Evolutionary conservation across 2,329 filamentous ascomycete genomes (phyloP), one percentile per base, ranked within the genome.

Genomic region (Grosmannia penicillata): DNA sequence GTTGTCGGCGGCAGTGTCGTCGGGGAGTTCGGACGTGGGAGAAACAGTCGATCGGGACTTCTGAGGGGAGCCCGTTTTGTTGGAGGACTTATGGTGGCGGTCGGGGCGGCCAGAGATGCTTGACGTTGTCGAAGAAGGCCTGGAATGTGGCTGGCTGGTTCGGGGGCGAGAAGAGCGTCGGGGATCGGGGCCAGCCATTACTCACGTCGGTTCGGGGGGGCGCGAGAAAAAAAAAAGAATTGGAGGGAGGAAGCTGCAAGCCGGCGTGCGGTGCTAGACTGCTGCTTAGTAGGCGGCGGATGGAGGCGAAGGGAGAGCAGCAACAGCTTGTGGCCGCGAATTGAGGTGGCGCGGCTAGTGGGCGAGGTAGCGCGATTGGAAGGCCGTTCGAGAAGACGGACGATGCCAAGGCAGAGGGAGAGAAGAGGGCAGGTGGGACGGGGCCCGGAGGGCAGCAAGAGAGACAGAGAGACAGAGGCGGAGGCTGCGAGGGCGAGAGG

Each of bases 161-260:
- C 84, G 82, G 66, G 85, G 85, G 71, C 89, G 79, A 60, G 87
- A 91, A 54, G 87, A 94, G 58, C 89, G 83, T 63, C 89, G 81
- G 57, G 82, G 83, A 56, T 81, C 72, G 50, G 63, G 63, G 54
- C 65, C 70, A 66, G 71, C 70, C 71, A 73, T 72, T 66, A 63
- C 64, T 57, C 50, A 39, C 14, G 25, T 21, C 46, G 47, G 51
- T 36, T 31, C 50, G 53, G 51, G 46, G 44, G 48, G 45, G 47
- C 49, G 28, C 22, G 15, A n/a, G 25, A 8, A 8, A 10, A 14
- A 19, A 17, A 22, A 14, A 14, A 19, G 35, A 23, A 11, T 25
- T 25, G 24, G 7, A 8, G 24, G 7, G 8, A 8, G 11, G 8
- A 8, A 11, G 11, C 24, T 25, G 24, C 11, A 7, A 8, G 24